phyloP scores from a whole-genome alignment of 2,329 filamentous ascomycete species.

The Penicillium brevicompactum region DNA sequence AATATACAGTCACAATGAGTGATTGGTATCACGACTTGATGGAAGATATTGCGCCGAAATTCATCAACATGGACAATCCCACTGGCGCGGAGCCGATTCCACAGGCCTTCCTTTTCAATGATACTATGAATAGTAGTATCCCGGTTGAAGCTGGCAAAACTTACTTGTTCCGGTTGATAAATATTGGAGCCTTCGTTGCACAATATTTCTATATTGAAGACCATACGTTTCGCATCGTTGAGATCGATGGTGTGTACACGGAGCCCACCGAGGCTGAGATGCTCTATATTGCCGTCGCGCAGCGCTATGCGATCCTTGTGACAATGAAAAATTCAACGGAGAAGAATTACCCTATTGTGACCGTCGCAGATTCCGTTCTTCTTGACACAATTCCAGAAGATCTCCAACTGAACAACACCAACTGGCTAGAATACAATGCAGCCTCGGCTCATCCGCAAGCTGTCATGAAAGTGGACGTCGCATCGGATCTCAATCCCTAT shows the following conservation, averaged over 20 bases:
- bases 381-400: conserved; percentile 39
- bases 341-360: conserved; percentile 66
- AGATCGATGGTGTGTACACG: conserved; percentile 72
- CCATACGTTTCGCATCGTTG: conserved; percentile 67
- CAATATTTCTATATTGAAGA: conserved; percentile 55
- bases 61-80: conserved; percentile 50
- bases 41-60: conserved; percentile 54
- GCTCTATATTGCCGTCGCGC: conserved; percentile 69
- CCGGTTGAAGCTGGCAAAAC: conserved; percentile 50
- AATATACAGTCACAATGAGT: conserved; percentile 67
- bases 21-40: conserved; percentile 72
- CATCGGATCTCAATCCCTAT: conserved; percentile 61
- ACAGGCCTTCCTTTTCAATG: conserved; percentile 66
- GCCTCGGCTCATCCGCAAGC: conserved; percentile 44
- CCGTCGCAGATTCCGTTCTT: conserved; percentile 28
- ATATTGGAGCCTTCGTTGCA: conserved; percentile 45
- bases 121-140: conserved; percentile 63
- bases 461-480: conserved; percentile 23
- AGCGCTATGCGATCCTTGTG: conserved; percentile 59
- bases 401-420: conserved; percentile 46
- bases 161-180: conserved; percentile 64
- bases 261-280: conserved; percentile 61
- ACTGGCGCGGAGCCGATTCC: conserved; percentile 68
- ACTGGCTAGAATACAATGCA: conserved; percentile 65
- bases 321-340: conserved; percentile 61